Base-by-base conservation (phyloP, 148 eudicot genomes). In the Diospyros lotus region DNA sequence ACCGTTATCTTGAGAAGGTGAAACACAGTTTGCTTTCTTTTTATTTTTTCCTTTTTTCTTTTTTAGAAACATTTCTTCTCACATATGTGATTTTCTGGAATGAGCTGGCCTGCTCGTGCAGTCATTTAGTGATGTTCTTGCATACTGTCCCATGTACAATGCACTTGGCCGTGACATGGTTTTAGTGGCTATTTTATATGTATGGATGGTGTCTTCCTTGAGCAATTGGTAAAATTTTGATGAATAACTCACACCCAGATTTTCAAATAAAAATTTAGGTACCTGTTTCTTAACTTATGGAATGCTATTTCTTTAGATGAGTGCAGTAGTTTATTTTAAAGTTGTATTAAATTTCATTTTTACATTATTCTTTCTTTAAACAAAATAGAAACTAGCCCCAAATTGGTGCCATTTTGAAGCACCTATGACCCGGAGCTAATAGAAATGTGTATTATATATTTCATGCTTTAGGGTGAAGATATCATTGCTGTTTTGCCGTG, bases 401-500 rank as follows among this genome's bases (percentile, higher is more conserved):
- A 56, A 71, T 15, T 51, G 62, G 13, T 18, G 17, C 64, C 64
- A 43, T 53, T 42, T 15, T 50, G 6, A 9, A 46, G 58, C 45
- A 73, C 46, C 8, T 61, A 60, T 58, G 75, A 3, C 58, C 60
- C 60, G 58, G 17, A 51, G 68, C 45, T 62, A 48, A 51, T 40
- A 60, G 17, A 61, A 51, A 51, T 12, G 6, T 73, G 60, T 55
- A 40, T 18, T 40, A 39, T 8, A 4, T 6, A 13, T 58, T 79
- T 79, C 73, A n/a, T 69, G 46, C 78, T 82, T 39, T 69, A 94
- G 98, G 97, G 98, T 74, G 87, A 90, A 79, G 93, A 90, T 85
- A 70, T 95, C 58, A 89, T 95, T 83, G 96, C 94, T 77, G 15
- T 95, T 66, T 82, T 95, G 79, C 90, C 96, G 51, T 95, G 98